Conservation (phyloP, 2,329 filamentous ascomycete species). For the Ophiostoma montium region DNA sequence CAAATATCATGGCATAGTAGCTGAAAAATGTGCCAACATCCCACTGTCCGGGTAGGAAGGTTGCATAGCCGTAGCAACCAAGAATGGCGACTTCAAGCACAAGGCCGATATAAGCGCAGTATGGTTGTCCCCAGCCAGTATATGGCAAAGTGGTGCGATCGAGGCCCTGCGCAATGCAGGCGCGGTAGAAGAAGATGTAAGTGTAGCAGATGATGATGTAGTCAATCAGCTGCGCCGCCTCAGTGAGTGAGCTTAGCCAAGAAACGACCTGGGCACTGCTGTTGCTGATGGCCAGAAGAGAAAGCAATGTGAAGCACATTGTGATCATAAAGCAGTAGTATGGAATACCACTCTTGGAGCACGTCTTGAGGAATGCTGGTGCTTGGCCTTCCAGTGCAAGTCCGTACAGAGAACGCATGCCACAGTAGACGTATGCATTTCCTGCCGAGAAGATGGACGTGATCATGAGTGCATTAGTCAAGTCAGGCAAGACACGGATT, state of each 20-base stretch:
- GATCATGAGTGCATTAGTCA: conserved; percentile 48
- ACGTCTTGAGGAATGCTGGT: conserved; percentile 22
- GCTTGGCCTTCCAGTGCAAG: conserved; percentile 28
- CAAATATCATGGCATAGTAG: conserved; percentile 43
- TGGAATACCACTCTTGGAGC: conserved; percentile 23
- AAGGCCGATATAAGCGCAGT: conserved; percentile 22
- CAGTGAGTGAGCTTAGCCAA: conserved; percentile 28
- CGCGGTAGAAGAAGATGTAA: conserved; percentile 25
- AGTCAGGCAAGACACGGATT: conserved; percentile 51
- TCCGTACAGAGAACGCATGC: conserved; percentile 26
- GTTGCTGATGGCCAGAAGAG: conserved; percentile 26
- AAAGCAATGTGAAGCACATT: conserved; percentile 24
- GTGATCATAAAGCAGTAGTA: conserved; percentile 24
- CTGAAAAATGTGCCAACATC: conserved; percentile 31
- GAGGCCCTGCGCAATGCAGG: conserved; percentile 24
- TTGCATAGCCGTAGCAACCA: conserved; percentile 37
- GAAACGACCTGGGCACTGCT: conserved; percentile 23
- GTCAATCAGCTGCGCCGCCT: conserved; percentile 28
- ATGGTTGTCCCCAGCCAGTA: conserved; percentile 24
- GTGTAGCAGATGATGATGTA: conserved; percentile 27
- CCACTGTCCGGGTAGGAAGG: conserved; percentile 30
- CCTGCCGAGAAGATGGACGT: conserved; percentile 44
- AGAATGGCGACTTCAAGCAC: conserved; percentile 10
- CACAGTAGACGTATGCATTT: conserved; percentile 42
- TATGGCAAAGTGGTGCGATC: conserved; percentile 23